Evolutionary conservation across 1,284 basidiomycete genomes (phyloP), one percentile per base, ranked within the genome.

Genomic region (Fomes fomentarius): DNA sequence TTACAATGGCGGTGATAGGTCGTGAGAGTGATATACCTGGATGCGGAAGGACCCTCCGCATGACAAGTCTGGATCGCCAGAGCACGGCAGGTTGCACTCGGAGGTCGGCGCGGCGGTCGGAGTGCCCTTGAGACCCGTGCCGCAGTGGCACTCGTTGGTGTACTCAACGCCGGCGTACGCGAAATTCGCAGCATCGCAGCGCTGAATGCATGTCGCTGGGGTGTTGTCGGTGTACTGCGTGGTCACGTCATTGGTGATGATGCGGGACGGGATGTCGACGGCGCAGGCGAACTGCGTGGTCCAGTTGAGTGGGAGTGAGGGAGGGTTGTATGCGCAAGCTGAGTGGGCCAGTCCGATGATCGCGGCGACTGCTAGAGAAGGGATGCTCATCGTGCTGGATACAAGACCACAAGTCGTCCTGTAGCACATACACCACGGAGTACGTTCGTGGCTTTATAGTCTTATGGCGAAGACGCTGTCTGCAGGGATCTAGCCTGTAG

Each of bases 81-180:
- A 28, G 54, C 63, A 65, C n/a, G 58, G 41, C 47, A 62, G 52
- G 52, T 54, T 44, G 50, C 63, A 65, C 35, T 65, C 56, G 14
- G 50, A 28, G 35, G 19, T 43, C 21, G 56, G 56, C 17, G 49
- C 45, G 10, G 30, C 15, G 30, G 37, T 30, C 9, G 58, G 60
- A 33, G 47, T 48, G 41, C 51, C 39, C 19, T 38, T 47, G n/a
- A 49, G 34, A 22, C 60, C 62, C 2, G 58, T 57, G 6, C 58
- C 62, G 47, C 63, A 65, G 48, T 63, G 60, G 44, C 63, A 65
- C 35, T 65, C 63, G 46, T 54, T 53, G 34, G 56, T 54, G 52
- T 59, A 56, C 50, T 63, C 63, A 31, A 65, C 62, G 26, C 62
- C 62, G 22, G 62, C 63, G 39, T 54, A 60, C 15, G 48, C 44